phyloP scores from a whole-genome alignment of 2,329 filamentous ascomycete species.

The Torrubiella hemipterigena region DNA sequence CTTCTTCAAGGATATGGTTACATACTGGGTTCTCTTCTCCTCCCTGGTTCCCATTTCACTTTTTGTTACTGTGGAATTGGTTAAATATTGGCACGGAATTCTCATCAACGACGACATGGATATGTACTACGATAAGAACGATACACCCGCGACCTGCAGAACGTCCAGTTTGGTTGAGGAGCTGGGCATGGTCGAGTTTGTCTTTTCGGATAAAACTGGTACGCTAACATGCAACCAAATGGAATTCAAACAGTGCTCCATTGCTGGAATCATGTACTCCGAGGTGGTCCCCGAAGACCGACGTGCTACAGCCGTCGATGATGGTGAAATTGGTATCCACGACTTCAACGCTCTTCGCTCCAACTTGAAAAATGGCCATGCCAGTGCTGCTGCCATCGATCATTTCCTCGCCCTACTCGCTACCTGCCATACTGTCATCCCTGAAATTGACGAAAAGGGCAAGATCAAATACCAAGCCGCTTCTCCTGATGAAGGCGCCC shows the following conservation, averaged over 20 bases:
- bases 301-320: constrained; percentile 66
- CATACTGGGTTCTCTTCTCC: constrained; percentile 97
- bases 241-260: constrained; percentile 94
- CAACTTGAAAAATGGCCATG: constrained; percentile 49
- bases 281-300: constrained; percentile 88
- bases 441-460: constrained; percentile 69
- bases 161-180: constrained; percentile 96
- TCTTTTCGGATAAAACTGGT: constrained; percentile 96
- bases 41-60: constrained; percentile 94
- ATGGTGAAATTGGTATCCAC: constrained; percentile 65
- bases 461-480: constrained; percentile 96
- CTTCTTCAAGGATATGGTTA: constrained; percentile 90
- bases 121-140: constrained; percentile 92
- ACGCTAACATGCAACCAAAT: constrained; percentile 97
- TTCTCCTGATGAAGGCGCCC: constrained; percentile 91
- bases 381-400: constrained; percentile 42
- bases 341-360: constrained; percentile 66
- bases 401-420: constrained; percentile 81
- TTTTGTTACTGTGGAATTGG: constrained; percentile 93
- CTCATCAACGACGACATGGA: constrained; percentile 96
- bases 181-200: constrained; percentile 93
- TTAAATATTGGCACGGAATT: constrained; percentile 97
- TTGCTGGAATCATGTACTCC: constrained; percentile 86
- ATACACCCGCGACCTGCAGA: constrained; percentile 89
- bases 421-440: constrained; percentile 95